phyloP scores from a whole-genome alignment of 2,329 filamentous ascomycete genomes.

The Fonsecaea multimorphosa region DNA sequence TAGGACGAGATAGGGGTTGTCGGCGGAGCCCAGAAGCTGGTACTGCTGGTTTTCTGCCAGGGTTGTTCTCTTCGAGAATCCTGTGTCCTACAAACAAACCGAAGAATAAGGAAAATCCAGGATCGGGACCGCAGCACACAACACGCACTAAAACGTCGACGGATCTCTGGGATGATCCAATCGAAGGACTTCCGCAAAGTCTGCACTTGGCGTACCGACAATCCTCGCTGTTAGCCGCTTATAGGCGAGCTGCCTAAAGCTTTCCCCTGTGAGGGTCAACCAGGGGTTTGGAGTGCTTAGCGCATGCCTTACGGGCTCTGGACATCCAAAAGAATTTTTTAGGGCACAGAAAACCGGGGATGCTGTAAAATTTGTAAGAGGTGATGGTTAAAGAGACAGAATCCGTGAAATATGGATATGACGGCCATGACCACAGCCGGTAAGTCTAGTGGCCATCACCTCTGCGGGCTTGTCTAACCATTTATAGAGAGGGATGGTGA shows the following conservation, averaged over 20 bases:
- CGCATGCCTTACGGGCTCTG: not conserved
- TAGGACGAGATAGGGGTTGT: not conserved
- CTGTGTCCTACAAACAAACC: not conserved
- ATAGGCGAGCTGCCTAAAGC: conserved; percentile 12
- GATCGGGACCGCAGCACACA: conserved; percentile 2
- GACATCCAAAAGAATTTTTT: conserved; percentile 9
- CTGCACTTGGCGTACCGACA: conserved; percentile 10
- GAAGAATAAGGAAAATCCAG: not conserved
- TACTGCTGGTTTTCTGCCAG: not conserved
- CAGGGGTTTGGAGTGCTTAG: conserved; percentile 16
- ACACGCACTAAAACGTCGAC: not conserved
- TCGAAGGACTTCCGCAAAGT: not conserved
- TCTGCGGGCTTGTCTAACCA: conserved; percentile 4
- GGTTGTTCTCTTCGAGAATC: not conserved
- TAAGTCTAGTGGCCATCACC: conserved; percentile 2
- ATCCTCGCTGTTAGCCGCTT: conserved; percentile 17
- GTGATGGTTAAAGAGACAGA: not conserved
- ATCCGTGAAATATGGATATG: not conserved
- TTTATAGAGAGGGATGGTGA: conserved; percentile 20
- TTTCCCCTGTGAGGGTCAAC: conserved; percentile 12
- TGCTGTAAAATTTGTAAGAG: conserved; percentile 1
- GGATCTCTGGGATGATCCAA: conserved; percentile 2
- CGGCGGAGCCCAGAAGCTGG: not conserved
- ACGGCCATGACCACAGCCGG: conserved; percentile 18
- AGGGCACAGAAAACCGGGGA: not conserved